phyloP scores from a whole-genome alignment of 2,329 filamentous ascomycete genomes.

The Westerdykella aurantiaca region DNA sequence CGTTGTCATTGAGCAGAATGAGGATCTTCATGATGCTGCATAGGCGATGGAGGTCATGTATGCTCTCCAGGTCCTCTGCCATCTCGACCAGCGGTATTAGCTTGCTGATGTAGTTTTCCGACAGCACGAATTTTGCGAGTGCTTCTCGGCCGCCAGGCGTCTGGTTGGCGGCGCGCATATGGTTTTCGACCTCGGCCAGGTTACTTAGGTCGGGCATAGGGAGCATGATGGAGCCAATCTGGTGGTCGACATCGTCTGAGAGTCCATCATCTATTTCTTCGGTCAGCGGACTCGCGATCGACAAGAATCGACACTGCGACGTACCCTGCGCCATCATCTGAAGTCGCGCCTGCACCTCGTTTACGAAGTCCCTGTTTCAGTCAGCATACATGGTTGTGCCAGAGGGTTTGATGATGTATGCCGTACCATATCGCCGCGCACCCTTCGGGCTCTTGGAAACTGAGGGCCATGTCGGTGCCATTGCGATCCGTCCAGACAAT shows the following conservation, averaged over 20 bases:
- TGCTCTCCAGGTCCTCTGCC: slow-evolving; percentile 86
- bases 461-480: slow-evolving; percentile 92
- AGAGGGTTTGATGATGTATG: slow-evolving; percentile 9
- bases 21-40: slow-evolving; percentile 98
- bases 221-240: slow-evolving; percentile 63
- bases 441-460: slow-evolving; percentile 94
- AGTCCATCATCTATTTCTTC: slow-evolving; percentile 65
- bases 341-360: slow-evolving; percentile 72
- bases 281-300: background rate
- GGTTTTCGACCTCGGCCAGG: slow-evolving; percentile 75
- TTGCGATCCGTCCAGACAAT: slow-evolving; percentile 96
- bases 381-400: slow-evolving; percentile 11
- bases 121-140: slow-evolving; percentile 78
- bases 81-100: slow-evolving; percentile 79
- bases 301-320: slow-evolving; percentile 7
- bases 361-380: slow-evolving; percentile 77
- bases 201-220: slow-evolving; percentile 76
- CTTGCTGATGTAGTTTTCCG: slow-evolving; percentile 80
- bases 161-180: slow-evolving; percentile 72
- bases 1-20: slow-evolving; percentile 88
- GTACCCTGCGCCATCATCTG: slow-evolving; percentile 59
- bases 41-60: slow-evolving; percentile 78
- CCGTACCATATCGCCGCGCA: slow-evolving; percentile 84
- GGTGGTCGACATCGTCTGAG: slow-evolving; percentile 81
- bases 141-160: slow-evolving; percentile 75